Evolutionary conservation across 495 filamentous ascomycete species (phyloP).

Genomic region (Penicillium bialowiezense): DNA sequence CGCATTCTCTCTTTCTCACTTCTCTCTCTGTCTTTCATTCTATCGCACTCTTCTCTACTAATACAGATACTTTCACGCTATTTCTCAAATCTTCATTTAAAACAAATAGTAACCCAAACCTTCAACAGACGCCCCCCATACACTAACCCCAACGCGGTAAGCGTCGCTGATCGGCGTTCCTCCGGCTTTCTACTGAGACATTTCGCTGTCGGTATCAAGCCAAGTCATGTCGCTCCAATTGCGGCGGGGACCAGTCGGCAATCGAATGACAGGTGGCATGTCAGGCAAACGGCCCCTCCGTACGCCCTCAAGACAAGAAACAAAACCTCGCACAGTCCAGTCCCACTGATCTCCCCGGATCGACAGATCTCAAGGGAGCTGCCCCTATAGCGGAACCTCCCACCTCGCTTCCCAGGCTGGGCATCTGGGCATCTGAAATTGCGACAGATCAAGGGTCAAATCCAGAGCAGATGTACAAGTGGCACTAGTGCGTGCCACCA

Average conservation of each 20-base stretch:
- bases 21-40: no score
- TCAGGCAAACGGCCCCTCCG: background rate
- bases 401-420: constrained; percentile 1
- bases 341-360: constrained; percentile 15
- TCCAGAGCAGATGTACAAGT: background rate
- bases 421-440: background rate
- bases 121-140: background rate
- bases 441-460: background rate
- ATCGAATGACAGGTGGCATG: constrained; percentile 1
- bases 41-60: no score
- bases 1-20: no score
- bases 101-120: no score
- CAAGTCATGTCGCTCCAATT: background rate
- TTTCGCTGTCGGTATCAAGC: background rate
- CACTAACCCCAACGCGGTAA: constrained; percentile 12
- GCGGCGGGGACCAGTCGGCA: background rate
- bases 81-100: no score
- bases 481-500: constrained; percentile 9
- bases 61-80: no score
- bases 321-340: background rate
- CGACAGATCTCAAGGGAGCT: constrained; percentile 8
- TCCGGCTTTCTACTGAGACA: constrained; percentile 13
- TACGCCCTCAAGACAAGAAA: background rate
- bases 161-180: constrained; percentile 14
- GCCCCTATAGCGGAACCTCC: constrained; percentile 7